Conservation (phyloP, 1,284 basidiomycete genomes). For the Mycena sp. region DNA sequence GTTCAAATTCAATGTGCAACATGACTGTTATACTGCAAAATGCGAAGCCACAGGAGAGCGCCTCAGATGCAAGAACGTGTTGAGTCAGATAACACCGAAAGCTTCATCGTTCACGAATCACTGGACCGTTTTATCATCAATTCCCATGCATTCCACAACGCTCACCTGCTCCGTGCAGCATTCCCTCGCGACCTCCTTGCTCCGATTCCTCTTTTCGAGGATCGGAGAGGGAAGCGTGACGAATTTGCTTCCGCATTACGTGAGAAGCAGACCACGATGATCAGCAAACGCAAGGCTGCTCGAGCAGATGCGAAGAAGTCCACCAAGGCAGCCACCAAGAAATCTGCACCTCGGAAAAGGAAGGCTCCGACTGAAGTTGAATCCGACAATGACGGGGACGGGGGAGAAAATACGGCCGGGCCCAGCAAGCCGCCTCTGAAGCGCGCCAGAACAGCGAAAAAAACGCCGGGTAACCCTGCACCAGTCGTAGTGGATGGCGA, state of each 20-base stretch:
- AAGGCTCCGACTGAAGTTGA: too few species aligned
- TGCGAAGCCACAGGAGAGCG: constrained; percentile 2
- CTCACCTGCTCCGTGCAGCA: not conserved
- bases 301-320: not conserved
- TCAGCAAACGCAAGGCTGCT: not conserved
- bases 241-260: not conserved
- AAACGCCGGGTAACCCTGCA: not conserved
- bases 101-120: not conserved
- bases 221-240: not conserved
- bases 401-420: too few species aligned
- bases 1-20: constrained; percentile 2
- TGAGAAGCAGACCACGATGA: not conserved
- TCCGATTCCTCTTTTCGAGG: constrained; percentile 2
- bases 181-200: not conserved
- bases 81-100: not conserved
- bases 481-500: not conserved
- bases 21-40: constrained; percentile 2
- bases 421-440: too few species aligned
- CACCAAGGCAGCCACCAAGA: not conserved
- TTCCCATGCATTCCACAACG: not conserved
- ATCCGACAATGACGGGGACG: too few species aligned
- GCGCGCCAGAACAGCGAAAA: not conserved
- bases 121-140: not conserved
- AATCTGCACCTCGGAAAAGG: too few species aligned
- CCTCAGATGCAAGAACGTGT: not conserved